Evolutionary conservation across 345 rosid species (phyloP).

Genomic region (Populus pruinosa): DNA sequence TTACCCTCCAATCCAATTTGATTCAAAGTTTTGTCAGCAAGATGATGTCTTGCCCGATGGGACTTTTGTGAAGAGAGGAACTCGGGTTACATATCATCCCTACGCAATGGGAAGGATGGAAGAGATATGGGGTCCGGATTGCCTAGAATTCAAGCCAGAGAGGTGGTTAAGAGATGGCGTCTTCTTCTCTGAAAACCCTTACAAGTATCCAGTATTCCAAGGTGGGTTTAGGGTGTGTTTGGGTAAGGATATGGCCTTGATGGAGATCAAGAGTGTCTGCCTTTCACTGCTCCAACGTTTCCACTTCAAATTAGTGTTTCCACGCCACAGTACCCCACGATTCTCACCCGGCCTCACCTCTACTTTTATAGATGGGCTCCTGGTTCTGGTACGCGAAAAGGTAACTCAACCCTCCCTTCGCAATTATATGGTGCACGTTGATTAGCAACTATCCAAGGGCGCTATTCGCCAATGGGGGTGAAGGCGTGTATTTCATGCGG

Average conservation of each 20-base stretch:
- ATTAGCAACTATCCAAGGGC: background rate
- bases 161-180: slow-evolving; percentile 58
- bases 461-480: background rate
- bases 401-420: background rate
- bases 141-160: slow-evolving; percentile 65
- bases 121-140: slow-evolving; percentile 68
- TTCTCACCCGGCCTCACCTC: slow-evolving; percentile 61
- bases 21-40: slow-evolving; percentile 44
- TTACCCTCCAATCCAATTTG: slow-evolving; percentile 57
- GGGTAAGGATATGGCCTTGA: slow-evolving; percentile 75
- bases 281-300: slow-evolving; percentile 46
- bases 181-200: slow-evolving; percentile 49
- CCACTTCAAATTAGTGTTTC: slow-evolving; percentile 20
- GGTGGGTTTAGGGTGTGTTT: slow-evolving; percentile 68
- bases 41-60: slow-evolving; percentile 53
- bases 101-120: slow-evolving; percentile 77
- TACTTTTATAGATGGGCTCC: slow-evolving; percentile 48
- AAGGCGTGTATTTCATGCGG: background rate
- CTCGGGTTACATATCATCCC: slow-evolving; percentile 70
- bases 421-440: background rate
- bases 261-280: slow-evolving; percentile 59
- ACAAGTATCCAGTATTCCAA: slow-evolving; percentile 70
- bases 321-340: slow-evolving; percentile 14
- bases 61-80: slow-evolving; percentile 51
- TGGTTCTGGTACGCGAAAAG: slow-evolving; percentile 30